Percentiles rank a stretch among this genome's conserved stretches.
Evolutionary conservation across 2,329 filamentous ascomycete genomes (phyloP).

Genomic region (Cordyceps sp.): DNA sequence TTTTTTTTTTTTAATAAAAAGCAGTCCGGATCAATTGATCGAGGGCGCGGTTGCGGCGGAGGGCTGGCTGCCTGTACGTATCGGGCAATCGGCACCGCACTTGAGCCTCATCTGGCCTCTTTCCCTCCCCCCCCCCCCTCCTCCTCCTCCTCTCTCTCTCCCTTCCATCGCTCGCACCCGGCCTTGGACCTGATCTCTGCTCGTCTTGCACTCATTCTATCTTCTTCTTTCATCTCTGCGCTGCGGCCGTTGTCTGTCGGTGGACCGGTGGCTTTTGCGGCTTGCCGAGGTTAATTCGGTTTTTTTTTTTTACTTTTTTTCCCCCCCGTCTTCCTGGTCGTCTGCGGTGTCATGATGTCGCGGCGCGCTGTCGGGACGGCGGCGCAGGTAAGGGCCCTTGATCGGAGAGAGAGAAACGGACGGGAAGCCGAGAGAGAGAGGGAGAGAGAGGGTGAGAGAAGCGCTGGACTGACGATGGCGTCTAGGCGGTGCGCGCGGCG

Average conservation of each 20-base stretch:
- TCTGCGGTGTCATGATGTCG: constrained; percentile 30
- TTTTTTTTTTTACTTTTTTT: not conserved
- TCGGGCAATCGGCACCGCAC: no score
- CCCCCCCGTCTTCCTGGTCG: not conserved
- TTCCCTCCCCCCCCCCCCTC: not conserved
- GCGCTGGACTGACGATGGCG: not conserved
- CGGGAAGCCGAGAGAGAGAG: no score
- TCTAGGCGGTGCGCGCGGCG: constrained; percentile 34
- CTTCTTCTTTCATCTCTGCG: no score
- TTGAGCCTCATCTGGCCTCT: constrained; percentile 1
- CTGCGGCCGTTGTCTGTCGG: no score
- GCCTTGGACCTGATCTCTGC: constrained; percentile 2
- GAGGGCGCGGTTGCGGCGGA: no score
- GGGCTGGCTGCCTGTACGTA: not conserved
- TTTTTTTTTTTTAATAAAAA: no score
- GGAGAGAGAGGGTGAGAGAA: no score
- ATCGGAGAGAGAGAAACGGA: not conserved
- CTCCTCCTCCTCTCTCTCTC: not conserved
- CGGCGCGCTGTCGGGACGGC: constrained; percentile 38
- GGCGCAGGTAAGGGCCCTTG: constrained; percentile 31
- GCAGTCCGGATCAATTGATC: no score
- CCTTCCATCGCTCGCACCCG: not conserved
- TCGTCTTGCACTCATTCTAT: no score
- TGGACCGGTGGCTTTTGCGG: no score
- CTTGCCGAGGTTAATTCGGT: not conserved